Base-by-base conservation (phyloP, 805 yeast genomes). In the Kodamaea kakaduensis region DNA sequence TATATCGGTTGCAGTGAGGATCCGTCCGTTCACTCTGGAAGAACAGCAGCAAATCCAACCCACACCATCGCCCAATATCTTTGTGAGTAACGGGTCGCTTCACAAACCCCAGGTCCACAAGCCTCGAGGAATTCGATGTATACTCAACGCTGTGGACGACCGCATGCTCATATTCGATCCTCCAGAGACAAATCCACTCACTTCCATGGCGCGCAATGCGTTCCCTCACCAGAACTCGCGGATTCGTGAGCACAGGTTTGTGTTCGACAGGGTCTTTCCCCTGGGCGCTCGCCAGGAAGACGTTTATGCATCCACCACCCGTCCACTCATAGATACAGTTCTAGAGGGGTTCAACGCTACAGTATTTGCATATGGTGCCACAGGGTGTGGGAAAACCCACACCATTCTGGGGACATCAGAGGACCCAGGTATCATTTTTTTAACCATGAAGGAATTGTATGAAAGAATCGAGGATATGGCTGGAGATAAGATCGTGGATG, bases 321-420 rank as follows among this genome's bases (percentile, higher is more conserved):
- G 69, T 33, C 90, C 95, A 0, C 62, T 87, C 31, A 64, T 89
- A 6, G 86, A 80, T 41, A 73, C 81, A 25, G 78, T 87, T 0
- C 56, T 89, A 26, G 93, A 84, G 42, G 97, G 97, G 0, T 85
- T 67, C 58, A 88, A 90, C 55, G 81, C 95, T 5, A 87, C 96
- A 0, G 86, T 89, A 0, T 89, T 89, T 64, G 97, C 97, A 0
- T 89, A 89, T 55, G 97, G 97, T 1, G 95, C 97, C 18, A 89
- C 97, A 0, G 97, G 97, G 0, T 89, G 97, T 58, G 97, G 97
- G n/a, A 89, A 89, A 54, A 89, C 97, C 0, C 87, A 83, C 54
- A 89, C 97, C 0, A 84, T 89, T 20, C 75, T 82, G 53, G 96
- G 96, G 0, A 73, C 80, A 0, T 70, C 78, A 0, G 73, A 73